Evolutionary conservation across 1,139 yeast genomes (phyloP).

Genomic region (Suhomyces ambrosiae): DNA sequence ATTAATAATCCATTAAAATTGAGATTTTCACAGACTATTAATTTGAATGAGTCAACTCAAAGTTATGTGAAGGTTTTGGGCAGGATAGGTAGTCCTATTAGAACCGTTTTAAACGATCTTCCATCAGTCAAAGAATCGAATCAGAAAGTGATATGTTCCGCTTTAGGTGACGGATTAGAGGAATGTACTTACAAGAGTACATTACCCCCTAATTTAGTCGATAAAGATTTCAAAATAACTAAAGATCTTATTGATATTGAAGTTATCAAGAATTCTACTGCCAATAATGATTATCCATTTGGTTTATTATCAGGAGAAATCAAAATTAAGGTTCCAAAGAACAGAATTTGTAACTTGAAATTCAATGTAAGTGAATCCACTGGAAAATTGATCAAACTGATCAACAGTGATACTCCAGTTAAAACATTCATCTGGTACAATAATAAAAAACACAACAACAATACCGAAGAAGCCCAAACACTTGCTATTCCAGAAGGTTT

Average conservation of each 20-base stretch:
- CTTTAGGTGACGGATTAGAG: conserved; percentile 48
- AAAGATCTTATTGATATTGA: conserved; percentile 44
- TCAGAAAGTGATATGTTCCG: conserved; percentile 35
- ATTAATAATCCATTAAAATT: conserved; percentile 65
- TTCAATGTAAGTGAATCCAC: conserved; percentile 48
- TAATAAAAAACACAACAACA: conserved; percentile 9
- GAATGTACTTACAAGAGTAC: conserved; percentile 54
- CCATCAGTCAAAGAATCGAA: conserved; percentile 58
- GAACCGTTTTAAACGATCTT: conserved; percentile 51
- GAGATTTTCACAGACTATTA: conserved; percentile 62
- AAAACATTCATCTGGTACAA: conserved; percentile 47
- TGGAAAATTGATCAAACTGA: conserved; percentile 31
- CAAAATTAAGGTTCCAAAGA: conserved; percentile 57
- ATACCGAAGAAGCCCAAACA: conserved; percentile 6
- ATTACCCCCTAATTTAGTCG: conserved; percentile 52
- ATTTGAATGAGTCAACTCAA: conserved; percentile 35
- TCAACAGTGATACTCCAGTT: conserved; percentile 52
- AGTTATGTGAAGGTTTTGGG: conserved; percentile 54
- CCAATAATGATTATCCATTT: conserved; percentile 50
- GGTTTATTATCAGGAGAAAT: conserved; percentile 71
- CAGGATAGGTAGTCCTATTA: conserved; percentile 46
- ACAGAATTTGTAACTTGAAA: conserved; percentile 61
- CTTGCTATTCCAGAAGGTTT: conserved; percentile 50
- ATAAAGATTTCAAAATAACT: conserved; percentile 15
- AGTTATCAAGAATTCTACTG: conserved; percentile 52